Evolutionary conservation across 148 eudicot species (phyloP).

Genomic region (Heliamphora exappendiculata): DNA sequence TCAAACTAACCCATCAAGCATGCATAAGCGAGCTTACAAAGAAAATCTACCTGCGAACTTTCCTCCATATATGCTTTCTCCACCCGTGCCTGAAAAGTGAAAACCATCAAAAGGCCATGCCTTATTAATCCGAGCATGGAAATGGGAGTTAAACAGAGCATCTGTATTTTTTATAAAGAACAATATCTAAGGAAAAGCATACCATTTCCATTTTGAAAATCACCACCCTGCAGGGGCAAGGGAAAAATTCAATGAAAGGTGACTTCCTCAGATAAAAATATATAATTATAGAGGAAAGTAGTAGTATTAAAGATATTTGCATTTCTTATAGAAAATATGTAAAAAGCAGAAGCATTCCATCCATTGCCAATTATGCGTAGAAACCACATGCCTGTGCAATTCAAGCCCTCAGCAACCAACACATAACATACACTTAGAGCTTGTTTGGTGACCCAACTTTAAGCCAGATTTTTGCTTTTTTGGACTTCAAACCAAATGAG

Average conservation of each 20-base stretch:
- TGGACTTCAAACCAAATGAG: no score
- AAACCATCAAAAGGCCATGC: slow-evolving; percentile 58
- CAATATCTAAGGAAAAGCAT: slow-evolving; percentile 32
- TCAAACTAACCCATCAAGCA: slow-evolving; percentile 1
- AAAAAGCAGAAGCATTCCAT: background rate
- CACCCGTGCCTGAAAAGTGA: slow-evolving; percentile 99
- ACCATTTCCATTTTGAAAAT: slow-evolving; percentile 96
- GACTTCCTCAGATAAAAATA: background rate
- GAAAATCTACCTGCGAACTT: slow-evolving; percentile 72
- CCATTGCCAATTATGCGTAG: background rate
- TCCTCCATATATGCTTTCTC: slow-evolving; percentile 97
- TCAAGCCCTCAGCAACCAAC: background rate
- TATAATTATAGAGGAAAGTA: background rate
- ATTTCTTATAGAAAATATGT: background rate
- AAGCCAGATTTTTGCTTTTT: no score
- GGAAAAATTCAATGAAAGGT: background rate
- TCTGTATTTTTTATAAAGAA: slow-evolving; percentile 26
- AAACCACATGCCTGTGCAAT: background rate
- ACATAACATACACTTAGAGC: background rate
- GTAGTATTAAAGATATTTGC: background rate
- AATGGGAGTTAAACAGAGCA: slow-evolving; percentile 36
- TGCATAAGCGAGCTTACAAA: background rate
- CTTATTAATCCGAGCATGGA: slow-evolving; percentile 43
- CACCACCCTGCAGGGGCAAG: slow-evolving; percentile 77
- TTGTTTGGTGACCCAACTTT: no score